Percentiles rank a stretch among this genome's conserved stretches.
phyloP scores from a whole-genome alignment of 78 protist species.

The Planoprotostelium fungivorum region DNA sequence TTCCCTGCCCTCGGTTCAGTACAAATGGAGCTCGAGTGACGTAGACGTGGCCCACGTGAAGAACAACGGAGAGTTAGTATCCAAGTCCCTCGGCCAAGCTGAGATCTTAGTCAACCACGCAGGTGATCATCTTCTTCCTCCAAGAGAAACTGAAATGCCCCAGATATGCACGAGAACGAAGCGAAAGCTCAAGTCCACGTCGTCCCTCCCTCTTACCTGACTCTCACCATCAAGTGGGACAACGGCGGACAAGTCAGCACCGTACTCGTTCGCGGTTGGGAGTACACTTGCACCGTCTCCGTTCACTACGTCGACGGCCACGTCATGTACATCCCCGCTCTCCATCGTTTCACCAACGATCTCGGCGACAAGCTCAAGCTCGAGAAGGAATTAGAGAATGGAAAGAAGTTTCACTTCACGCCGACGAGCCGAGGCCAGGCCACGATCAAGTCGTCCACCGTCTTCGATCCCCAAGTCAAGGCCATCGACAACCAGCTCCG shows the following conservation, averaged over 20 bases:
- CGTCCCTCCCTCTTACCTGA: conserved; percentile 40
- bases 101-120: conserved; percentile 36
- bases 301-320: conserved; percentile 5
- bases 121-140: not conserved
- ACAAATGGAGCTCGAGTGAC: conserved; percentile 47
- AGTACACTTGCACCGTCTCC: not conserved
- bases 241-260: conserved; percentile 15
- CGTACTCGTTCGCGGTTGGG: conserved; percentile 13
- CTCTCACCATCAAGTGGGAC: conserved; percentile 25
- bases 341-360: not conserved
- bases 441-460: not conserved
- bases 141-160: too few species aligned
- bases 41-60: conserved; percentile 36
- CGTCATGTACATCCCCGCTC: not conserved
- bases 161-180: conserved; percentile 37
- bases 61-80: conserved; percentile 29
- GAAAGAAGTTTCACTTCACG: not conserved
- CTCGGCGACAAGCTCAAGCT: not conserved
- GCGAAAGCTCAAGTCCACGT: conserved; percentile 54
- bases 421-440: not conserved
- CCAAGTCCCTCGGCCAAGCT: conserved; percentile 41
- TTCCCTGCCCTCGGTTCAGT: conserved; percentile 28
- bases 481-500: not conserved
- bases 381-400: not conserved
- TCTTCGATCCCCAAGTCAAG: not conserved